phyloP scores from a whole-genome alignment of 2,329 filamentous ascomycete species.

The Fusarium brevicatenulatum region DNA sequence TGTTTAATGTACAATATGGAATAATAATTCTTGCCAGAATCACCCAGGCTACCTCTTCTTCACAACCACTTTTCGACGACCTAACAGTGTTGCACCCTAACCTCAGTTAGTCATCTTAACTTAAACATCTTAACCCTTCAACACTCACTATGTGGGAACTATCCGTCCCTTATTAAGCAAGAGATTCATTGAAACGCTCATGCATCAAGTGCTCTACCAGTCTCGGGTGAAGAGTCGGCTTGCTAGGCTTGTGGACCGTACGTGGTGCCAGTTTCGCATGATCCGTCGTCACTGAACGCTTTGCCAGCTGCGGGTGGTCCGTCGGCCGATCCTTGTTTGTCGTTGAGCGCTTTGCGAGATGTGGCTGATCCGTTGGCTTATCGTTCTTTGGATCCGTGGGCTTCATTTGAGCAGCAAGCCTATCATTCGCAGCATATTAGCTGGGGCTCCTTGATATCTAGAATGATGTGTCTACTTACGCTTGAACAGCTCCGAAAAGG shows the following conservation, averaged over 20 bases:
- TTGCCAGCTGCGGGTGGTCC: accelerated
- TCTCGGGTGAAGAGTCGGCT: not conserved
- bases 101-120: not conserved
- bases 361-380: accelerated
- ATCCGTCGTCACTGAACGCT: not conserved
- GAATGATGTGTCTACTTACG: accelerated
- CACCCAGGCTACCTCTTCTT: not conserved
- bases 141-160: not conserved
- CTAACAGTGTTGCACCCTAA: accelerated
- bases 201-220: not conserved
- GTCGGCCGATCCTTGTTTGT: not conserved
- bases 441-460: accelerated
- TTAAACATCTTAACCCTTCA: accelerated
- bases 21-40: no score
- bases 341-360: not conserved
- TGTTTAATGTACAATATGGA: not conserved
- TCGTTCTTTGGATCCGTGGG: accelerated
- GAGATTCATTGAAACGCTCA: not conserved
- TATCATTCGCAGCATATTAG: not conserved
- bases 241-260: not conserved
- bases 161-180: not conserved
- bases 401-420: accelerated
- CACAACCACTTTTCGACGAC: accelerated
- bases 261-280: not conserved
- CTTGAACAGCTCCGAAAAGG: not conserved